phyloP scores from a whole-genome alignment of 768 basidiomycete genomes.

The Pholiota microspora region DNA sequence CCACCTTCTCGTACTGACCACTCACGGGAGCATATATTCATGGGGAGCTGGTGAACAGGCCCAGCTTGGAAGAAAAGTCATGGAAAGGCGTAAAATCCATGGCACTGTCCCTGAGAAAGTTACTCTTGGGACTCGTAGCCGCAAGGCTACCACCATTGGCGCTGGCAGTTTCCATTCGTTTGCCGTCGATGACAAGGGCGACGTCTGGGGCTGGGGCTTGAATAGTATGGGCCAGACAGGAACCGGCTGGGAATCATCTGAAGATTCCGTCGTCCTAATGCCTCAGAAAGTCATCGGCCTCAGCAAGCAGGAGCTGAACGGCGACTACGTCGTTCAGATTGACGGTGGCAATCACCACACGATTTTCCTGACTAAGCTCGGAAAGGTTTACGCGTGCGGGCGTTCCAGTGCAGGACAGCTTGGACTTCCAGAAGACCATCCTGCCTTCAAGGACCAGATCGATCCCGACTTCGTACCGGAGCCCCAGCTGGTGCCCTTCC shows the following conservation, averaged over 20 bases:
- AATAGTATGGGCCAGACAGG: conserved; percentile 88
- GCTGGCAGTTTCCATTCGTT: conserved; percentile 88
- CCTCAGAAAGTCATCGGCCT: conserved; percentile 67
- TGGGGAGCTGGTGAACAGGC: conserved; percentile 91
- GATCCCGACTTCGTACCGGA: conserved; percentile 60
- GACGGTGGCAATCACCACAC: conserved; percentile 87
- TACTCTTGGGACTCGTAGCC: conserved; percentile 63
- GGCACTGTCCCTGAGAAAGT: conserved; percentile 89
- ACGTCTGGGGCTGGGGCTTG: conserved; percentile 94
- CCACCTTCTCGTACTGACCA: conserved; percentile 87
- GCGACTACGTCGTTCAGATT: conserved; percentile 69
- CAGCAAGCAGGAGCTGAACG: conserved; percentile 57
- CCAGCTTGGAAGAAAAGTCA: conserved; percentile 87
- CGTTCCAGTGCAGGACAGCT: conserved; percentile 83
- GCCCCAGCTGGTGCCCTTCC: conserved; percentile 67
- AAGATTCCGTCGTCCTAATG: conserved; percentile 53
- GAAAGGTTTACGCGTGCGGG: conserved; percentile 85
- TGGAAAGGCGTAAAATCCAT: conserved; percentile 85
- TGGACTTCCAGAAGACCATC: conserved; percentile 72
- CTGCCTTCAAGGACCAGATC: conserved; percentile 53
- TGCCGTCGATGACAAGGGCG: conserved; percentile 80
- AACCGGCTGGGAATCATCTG: conserved; percentile 45
- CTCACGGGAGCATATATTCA: conserved; percentile 82
- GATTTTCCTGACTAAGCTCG: conserved; percentile 80
- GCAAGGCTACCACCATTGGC: conserved; percentile 64